Percentiles rank a stretch among this genome's conserved stretches.
Evolutionary conservation across 2,329 filamentous ascomycete species (phyloP).

Genomic region (Tolypocladium pustulatum): DNA sequence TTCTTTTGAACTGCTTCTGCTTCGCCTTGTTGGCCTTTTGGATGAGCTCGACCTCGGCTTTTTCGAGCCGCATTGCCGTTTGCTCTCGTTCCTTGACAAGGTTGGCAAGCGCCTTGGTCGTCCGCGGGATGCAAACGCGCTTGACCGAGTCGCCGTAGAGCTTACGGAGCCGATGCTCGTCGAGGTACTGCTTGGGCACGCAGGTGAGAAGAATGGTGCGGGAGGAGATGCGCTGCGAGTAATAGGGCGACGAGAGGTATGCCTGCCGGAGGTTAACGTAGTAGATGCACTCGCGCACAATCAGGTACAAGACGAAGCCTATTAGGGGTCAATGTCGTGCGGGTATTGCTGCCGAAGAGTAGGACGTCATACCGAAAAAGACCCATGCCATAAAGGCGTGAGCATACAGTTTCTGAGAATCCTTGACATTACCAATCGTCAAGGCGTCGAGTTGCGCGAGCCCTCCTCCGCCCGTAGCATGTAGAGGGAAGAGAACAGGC

Average conservation of each 20-base stretch:
- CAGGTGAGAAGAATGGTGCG: constrained; percentile 83
- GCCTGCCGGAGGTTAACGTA: constrained; percentile 90
- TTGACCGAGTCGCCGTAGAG: constrained; percentile 77
- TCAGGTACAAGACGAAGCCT: constrained; percentile 77
- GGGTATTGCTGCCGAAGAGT: background rate
- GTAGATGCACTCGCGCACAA: constrained; percentile 81
- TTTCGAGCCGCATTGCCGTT: constrained; percentile 72
- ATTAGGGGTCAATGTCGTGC: constrained; percentile 16
- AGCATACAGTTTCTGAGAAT: constrained; percentile 59
- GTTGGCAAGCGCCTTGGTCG: constrained; percentile 67
- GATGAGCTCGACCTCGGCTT: constrained; percentile 77
- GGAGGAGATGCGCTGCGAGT: constrained; percentile 77
- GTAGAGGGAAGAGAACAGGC: constrained; percentile 78
- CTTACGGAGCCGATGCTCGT: constrained; percentile 63
- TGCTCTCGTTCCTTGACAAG: constrained; percentile 74
- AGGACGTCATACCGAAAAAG: constrained; percentile 42
- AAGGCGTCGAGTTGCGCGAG: constrained; percentile 63
- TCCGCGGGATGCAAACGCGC: constrained; percentile 73
- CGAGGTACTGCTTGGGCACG: constrained; percentile 68
- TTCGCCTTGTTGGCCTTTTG: constrained; percentile 65
- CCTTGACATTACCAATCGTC: constrained; percentile 64
- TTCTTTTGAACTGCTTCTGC: constrained; percentile 35
- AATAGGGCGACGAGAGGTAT: constrained; percentile 76
- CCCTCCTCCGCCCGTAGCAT: constrained; percentile 65
- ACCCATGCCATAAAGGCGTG: constrained; percentile 73